Percentiles rank a stretch among this genome's conserved stretches.
Conservation (phyloP, 768 basidiomycete species). For the Peribolospora baueri region DNA sequence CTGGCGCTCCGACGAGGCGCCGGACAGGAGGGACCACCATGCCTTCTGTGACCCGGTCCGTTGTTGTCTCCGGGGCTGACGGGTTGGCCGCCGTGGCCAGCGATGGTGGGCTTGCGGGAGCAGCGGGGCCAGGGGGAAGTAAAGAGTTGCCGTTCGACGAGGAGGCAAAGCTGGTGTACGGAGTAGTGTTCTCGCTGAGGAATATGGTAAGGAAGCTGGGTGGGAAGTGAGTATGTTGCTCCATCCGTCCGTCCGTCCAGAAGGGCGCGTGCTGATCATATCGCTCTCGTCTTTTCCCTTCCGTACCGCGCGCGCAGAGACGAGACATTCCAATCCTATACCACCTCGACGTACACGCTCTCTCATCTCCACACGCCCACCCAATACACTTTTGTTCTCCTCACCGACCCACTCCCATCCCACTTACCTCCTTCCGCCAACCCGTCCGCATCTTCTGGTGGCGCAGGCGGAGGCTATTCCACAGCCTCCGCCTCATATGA, state of each 20-base stretch:
- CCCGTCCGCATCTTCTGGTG: background rate
- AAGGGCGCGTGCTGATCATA: conserved; percentile 8
- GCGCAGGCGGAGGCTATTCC: too few relatives aligned
- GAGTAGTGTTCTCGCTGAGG: conserved; percentile 66
- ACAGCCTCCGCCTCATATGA: background rate
- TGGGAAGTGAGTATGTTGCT: conserved; percentile 33
- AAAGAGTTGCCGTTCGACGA: conserved; percentile 75
- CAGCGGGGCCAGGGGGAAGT: conserved; percentile 18
- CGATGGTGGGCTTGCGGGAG: background rate
- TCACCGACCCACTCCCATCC: conserved; percentile 56
- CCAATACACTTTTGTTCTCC: conserved; percentile 85
- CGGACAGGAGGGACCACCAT: too few relatives aligned
- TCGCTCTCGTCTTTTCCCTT: background rate
- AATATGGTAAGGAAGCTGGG: conserved; percentile 92
- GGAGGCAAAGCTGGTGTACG: conserved; percentile 90
- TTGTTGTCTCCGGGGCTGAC: too few relatives aligned
- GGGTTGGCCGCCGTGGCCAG: too few relatives aligned
- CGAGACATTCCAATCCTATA: conserved; percentile 72
- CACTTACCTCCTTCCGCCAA: background rate
- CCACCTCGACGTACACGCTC: conserved; percentile 74
- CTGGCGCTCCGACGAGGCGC: too few relatives aligned
- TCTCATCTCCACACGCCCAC: conserved; percentile 79
- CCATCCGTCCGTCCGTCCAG: conserved; percentile 12
- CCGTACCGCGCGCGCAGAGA: conserved; percentile 30
- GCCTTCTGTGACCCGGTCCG: too few relatives aligned